Evolutionary conservation across 805 yeast genomes (phyloP).

Genomic region (Cyberlindnera veronae): DNA sequence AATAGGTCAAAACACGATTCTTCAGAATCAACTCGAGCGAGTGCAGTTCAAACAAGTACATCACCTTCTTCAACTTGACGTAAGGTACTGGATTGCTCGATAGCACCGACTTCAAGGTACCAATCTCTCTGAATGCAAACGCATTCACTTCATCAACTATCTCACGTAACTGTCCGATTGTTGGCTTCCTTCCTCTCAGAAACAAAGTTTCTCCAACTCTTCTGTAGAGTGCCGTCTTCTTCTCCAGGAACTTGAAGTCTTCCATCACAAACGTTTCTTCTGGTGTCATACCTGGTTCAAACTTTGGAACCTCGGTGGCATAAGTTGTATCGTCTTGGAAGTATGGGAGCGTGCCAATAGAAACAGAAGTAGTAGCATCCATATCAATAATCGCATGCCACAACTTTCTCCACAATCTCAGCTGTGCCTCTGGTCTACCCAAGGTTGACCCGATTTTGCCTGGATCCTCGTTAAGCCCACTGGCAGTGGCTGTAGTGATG

Average conservation of each 20-base stretch:
- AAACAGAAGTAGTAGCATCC: conserved; percentile 17
- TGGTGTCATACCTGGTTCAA: conserved; percentile 33
- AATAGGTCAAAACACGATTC: conserved; percentile 36
- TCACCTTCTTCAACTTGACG: conserved; percentile 23
- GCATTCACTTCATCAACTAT: conserved; percentile 32
- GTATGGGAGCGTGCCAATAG: conserved; percentile 13
- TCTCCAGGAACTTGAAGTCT: conserved; percentile 29
- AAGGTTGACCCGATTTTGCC: conserved; percentile 16
- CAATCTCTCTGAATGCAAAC: conserved; percentile 26
- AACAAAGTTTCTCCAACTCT: conserved; percentile 31
- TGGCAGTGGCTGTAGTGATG: conserved; percentile 46
- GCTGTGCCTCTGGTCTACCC: background rate
- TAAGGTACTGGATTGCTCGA: conserved; percentile 7
- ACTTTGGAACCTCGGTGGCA: conserved; percentile 26
- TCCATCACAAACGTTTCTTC: conserved; percentile 36
- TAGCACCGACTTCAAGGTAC: conserved; percentile 17
- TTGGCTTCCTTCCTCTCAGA: conserved; percentile 33
- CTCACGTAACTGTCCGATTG: conserved; percentile 32
- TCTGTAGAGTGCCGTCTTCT: conserved; percentile 29
- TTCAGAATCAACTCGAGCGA: conserved; percentile 32
- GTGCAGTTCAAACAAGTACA: conserved; percentile 26
- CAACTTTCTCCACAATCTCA: conserved; percentile 21
- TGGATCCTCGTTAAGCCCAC: conserved; percentile 59
- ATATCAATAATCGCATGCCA: conserved; percentile 25
- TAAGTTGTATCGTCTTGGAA: conserved; percentile 19